phyloP scores from a whole-genome alignment of 2,329 filamentous ascomycete genomes.

The Stagonosporopsis rhizophila region DNA sequence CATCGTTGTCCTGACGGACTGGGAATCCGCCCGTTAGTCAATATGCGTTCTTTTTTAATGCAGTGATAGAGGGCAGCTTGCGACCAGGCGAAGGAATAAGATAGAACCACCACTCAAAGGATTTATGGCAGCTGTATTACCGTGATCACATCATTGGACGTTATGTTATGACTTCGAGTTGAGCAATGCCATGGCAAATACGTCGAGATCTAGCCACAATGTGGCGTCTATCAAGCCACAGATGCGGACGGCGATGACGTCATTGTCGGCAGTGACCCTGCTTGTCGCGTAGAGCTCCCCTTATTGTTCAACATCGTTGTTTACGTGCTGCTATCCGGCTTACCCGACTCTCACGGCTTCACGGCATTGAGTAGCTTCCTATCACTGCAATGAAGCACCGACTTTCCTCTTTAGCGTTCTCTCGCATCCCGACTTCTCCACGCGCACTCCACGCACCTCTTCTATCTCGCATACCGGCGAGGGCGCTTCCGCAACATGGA shows the following conservation, averaged over 20 bases:
- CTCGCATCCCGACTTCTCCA: constrained; percentile 24
- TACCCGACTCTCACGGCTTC: constrained; percentile 21
- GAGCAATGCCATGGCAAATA: background rate
- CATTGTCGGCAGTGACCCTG: constrained; percentile 14
- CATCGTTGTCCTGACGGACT: too few species aligned
- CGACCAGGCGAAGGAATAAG: too few species aligned
- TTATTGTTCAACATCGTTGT: constrained; percentile 4
- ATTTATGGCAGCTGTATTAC: background rate
- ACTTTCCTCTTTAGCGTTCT: constrained; percentile 33
- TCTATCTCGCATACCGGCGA: constrained; percentile 10
- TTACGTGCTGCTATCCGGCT: constrained; percentile 11
- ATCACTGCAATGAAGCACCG: constrained; percentile 40
- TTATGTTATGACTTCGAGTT: too few species aligned
- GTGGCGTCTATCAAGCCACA: constrained; percentile 14
- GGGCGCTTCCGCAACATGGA: constrained; percentile 2
- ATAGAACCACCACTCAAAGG: too few species aligned
- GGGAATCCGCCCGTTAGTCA: too few species aligned
- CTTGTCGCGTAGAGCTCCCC: constrained; percentile 27
- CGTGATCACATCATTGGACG: background rate
- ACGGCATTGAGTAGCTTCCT: constrained; percentile 5
- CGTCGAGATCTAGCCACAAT: constrained; percentile 1
- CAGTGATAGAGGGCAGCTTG: background rate
- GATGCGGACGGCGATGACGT: constrained; percentile 27
- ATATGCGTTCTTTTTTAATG: too few species aligned
- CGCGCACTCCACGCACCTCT: constrained; percentile 21